Conservation (phyloP, 371 early-diverging fungal species). For the Blyttiomyces sp. region DNA sequence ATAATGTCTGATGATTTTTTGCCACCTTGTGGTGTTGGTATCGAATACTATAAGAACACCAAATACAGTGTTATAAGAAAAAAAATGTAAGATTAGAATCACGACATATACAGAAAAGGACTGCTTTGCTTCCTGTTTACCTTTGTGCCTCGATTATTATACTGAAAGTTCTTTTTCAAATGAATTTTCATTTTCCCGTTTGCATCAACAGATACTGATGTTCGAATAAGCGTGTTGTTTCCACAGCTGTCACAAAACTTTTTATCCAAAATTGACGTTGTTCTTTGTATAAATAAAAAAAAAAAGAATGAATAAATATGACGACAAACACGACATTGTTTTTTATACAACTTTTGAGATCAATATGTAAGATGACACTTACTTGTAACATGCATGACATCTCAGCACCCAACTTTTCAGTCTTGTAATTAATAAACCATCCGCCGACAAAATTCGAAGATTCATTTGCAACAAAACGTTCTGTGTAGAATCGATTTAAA, state of each 20-base stretch:
- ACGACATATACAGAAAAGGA: neutral
- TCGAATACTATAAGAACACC: conserved; percentile 55
- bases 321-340: neutral
- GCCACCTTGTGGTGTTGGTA: conserved; percentile 85
- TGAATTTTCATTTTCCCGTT: conserved; percentile 77
- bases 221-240: conserved; percentile 79
- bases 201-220: conserved; percentile 75
- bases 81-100: neutral
- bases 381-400: conserved; percentile 93
- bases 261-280: conserved; percentile 80
- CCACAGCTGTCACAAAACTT: conserved; percentile 95
- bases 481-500: no score
- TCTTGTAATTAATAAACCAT: conserved; percentile 74
- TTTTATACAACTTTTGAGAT: neutral
- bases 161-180: conserved; percentile 86
- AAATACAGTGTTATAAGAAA: conserved; percentile 1
- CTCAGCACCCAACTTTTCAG: conserved; percentile 88
- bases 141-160: conserved; percentile 85
- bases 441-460: conserved; percentile 76
- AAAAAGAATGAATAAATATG: neutral
- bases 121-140: no score
- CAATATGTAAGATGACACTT: conserved; percentile 23
- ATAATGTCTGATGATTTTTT: conserved; percentile 68
- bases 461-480: conserved; percentile 93
- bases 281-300: conserved; percentile 42